These are phyloP conservation scores for Triticum turgidum DNA, from an alignment of 176 grass and related monocot genomes.

Conservation along the genomic window DNA sequence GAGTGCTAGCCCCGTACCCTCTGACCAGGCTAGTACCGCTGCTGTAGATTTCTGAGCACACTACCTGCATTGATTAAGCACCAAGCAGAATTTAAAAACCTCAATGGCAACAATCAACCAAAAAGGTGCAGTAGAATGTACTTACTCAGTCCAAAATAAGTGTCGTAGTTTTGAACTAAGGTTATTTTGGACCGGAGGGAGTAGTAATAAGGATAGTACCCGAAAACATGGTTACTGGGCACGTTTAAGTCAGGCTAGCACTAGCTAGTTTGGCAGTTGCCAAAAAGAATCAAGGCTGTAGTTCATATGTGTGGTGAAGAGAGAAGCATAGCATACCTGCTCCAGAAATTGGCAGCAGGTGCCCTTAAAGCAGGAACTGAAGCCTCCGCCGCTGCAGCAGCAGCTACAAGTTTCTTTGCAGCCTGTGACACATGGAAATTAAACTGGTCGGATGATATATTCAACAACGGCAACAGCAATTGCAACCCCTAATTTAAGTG, in stretches of 20 bases:
- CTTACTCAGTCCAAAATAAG: too few species aligned
- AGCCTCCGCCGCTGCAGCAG: background rate
- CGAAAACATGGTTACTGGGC: too few species aligned
- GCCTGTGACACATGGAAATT: background rate
- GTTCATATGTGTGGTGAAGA: background rate
- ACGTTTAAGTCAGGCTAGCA: background rate
- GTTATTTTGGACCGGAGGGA: too few species aligned
- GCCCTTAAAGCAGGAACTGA: background rate
- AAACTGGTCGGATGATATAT: too few species aligned
- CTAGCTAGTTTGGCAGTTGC: background rate
- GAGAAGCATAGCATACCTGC: background rate
- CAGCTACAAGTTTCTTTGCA: background rate
- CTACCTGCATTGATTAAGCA: slow-evolving; percentile 34
- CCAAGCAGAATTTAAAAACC: background rate
- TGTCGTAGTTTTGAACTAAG: too few species aligned
- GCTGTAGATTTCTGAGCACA: slow-evolving; percentile 46
- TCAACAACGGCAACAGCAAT: too few species aligned
- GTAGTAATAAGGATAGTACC: background rate
- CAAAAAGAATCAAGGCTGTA: background rate
- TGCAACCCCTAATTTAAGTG: too few species aligned
- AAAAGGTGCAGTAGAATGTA: background rate
- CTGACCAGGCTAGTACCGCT: slow-evolving; percentile 54
- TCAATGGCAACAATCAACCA: background rate
- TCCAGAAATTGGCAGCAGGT: background rate
- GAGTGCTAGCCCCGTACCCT: slow-evolving; percentile 42